These are phyloP conservation scores for Diaporthe humulicola DNA, from an alignment of 2,329 filamentous ascomycete species.

Conservation along the genomic window DNA sequence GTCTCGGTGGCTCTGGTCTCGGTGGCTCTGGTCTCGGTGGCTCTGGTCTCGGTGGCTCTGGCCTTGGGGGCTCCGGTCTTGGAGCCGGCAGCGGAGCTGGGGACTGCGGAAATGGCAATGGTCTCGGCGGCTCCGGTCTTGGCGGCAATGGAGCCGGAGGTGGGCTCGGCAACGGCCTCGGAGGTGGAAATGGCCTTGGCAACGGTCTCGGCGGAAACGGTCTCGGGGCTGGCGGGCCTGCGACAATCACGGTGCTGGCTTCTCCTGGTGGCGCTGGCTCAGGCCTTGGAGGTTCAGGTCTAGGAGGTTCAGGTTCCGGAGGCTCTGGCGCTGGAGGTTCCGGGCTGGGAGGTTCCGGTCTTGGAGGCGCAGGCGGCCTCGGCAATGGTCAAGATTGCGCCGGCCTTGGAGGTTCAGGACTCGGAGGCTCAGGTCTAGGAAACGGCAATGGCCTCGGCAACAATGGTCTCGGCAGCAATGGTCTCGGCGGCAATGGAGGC, in stretches of 20 bases:
- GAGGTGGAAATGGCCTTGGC: constrained; percentile 20
- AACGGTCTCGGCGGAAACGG: constrained; percentile 36
- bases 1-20: constrained; percentile 20
- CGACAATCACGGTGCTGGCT: constrained; percentile 35
- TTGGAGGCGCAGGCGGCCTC: constrained; percentile 12
- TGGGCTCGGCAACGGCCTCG: constrained; percentile 32
- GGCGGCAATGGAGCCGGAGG: too few species aligned
- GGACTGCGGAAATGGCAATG: too few species aligned
- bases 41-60: constrained; percentile 6
- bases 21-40: constrained; percentile 29
- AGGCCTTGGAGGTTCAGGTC: constrained; percentile 9
- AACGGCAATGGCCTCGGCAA: constrained; percentile 19
- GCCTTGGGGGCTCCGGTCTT: constrained; percentile 20
- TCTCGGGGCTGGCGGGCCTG: constrained; percentile 32
- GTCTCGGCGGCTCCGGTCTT: constrained; percentile 20
- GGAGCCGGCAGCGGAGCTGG: too few species aligned
- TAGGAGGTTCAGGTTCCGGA: constrained; percentile 12
- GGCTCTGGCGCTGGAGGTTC: constrained; percentile 29
- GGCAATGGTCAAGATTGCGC: too few species aligned
- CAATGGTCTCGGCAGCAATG: constrained; percentile 31
- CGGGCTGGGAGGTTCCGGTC: constrained; percentile 26
- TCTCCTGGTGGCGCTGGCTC: constrained; percentile 33
- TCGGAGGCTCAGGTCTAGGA: constrained; percentile 16
- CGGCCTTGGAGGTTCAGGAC: constrained; percentile 12
- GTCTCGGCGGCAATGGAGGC: constrained; percentile 34